Evolutionary conservation across 1,284 basidiomycete species (phyloP), one percentile per base, ranked within the genome.

Genomic region (Leccinum pachyderme): DNA sequence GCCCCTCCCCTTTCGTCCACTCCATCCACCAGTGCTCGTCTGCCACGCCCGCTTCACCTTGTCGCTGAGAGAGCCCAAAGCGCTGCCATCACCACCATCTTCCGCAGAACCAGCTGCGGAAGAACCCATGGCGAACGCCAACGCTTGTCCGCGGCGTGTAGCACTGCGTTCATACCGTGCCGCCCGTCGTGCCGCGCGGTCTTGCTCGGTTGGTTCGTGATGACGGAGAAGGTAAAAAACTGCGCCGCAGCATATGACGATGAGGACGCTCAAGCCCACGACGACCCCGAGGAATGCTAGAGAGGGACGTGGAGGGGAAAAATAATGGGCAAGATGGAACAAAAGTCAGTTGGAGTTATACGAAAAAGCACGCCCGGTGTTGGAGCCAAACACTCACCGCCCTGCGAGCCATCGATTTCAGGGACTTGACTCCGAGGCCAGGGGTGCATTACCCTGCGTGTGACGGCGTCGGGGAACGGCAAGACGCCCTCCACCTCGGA

Each of bases 221-320:
- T 80, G 68, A 11, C 74, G 72, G n/a, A 80, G 63, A 24, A 82
- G 71, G 52, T 75, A 76, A 55, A 75, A 68, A 3, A 78, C 74
- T 1, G 75, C 79, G 4, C 63, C 65, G 55, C 75, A 76, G 33
- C 77, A 74, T 5, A 71, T 63, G 44, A 77, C 58, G 55, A 81
- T 80, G 25, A 82, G 63, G 41, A 79, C 54, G 55, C 73, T 70
- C 33, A 82, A 66, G 41, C 72, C 66, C 13, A 80, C 73, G 27
- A 82, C 68, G 43, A 82, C 64, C 2, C 69, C 77, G 55, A 81
- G 74, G 63, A 82, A 82, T 22, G 73, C 79, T 8, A 7, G 13
- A 24, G 25, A 22, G 47, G 37, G 41, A 29, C 43, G 18, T 2
- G 7, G 12, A 18, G 22, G 29, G 49, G 35, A 39, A 24, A 47